Evolutionary conservation across 257 asterid genomes (phyloP).

Genomic region (Primulina eburnea): DNA sequence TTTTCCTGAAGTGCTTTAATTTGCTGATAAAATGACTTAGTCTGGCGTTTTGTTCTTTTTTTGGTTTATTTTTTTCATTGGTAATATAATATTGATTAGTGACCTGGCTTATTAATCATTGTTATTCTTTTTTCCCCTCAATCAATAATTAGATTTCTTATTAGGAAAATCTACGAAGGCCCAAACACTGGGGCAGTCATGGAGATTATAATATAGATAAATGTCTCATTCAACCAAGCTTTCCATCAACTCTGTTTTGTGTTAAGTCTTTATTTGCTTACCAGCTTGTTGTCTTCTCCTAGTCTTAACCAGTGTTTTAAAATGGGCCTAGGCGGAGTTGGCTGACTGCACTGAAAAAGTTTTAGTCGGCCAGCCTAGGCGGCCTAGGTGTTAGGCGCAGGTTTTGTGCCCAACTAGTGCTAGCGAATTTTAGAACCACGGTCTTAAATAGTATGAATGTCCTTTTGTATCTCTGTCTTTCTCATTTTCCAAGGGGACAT

Average conservation of each 20-base stretch:
- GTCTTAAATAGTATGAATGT: not conserved
- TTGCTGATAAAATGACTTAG: not conserved
- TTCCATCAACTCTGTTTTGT: not conserved
- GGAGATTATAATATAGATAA: too few species aligned
- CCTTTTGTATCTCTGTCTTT: not conserved
- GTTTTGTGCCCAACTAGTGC: too few species aligned
- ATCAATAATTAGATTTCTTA: too few species aligned
- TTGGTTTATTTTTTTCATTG: not conserved
- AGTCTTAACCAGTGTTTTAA: not conserved
- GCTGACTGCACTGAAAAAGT: too few species aligned
- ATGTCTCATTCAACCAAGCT: not conserved
- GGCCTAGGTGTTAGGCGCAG: too few species aligned
- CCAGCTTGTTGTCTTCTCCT: not conserved
- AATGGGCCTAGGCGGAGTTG: too few species aligned
- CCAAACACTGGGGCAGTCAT: not conserved
- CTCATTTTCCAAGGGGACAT: not conserved
- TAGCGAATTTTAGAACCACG: not conserved
- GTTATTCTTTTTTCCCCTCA: not conserved
- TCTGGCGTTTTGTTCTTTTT: not conserved
- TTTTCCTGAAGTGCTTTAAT: not conserved
- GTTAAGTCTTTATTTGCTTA: not conserved
- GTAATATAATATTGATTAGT: not conserved
- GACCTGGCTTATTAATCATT: not conserved
- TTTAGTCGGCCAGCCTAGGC: too few species aligned
- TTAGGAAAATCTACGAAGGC: not conserved